Evolutionary conservation across 345 rosid genomes (phyloP), one percentile per base, ranked within the genome.

Genomic region (Eutrema yunnanense): DNA sequence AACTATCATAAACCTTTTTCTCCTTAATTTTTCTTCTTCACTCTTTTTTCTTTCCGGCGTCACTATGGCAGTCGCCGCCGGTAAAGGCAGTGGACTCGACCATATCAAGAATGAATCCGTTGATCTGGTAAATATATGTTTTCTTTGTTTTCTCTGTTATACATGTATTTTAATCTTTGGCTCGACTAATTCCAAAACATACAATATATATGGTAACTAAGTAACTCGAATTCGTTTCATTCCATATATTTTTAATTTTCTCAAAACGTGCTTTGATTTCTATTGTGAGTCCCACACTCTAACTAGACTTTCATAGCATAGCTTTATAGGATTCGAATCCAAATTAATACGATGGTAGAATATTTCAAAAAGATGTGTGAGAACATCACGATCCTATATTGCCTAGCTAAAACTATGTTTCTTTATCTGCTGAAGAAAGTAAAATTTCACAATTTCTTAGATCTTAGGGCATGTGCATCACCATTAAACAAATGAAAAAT

Each of bases 51-150:
- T 54, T 65, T 9, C 43, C 8, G 38, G 29, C 29, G 8, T 63
- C 56, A 48, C 61, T 13, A 74, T 74, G 78, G 78, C 66, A 22
- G 43, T 44, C 48, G 65, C 71, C 14, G 52, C 75, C 34, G 79
- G 66, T 19, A 81, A 80, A 67, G 84, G 58, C 46, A 76, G 76
- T 82, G 81, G 83, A 63, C 90, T 89, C 40, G 88, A 85, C 47
- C 86, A 85, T 68, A 84, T 89, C 4, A 89, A 87, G 63, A 83
- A 85, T 58, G 96, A 89, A 84, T 70, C 88, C 42, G 92, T 89
- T 71, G 92, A 89, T 85, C 86, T 89, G 90, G 96, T 77, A 27
- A 4, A 2, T 55, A 29, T 5, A 14, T 47, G 26, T 61, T 2
- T 37, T 8, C 60, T 51, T 53, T 43, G 55, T 72, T 38, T 73